These are phyloP conservation scores for Fusarium heterosporum DNA, from an alignment of 2,329 filamentous ascomycete species.

Conservation along the genomic window DNA sequence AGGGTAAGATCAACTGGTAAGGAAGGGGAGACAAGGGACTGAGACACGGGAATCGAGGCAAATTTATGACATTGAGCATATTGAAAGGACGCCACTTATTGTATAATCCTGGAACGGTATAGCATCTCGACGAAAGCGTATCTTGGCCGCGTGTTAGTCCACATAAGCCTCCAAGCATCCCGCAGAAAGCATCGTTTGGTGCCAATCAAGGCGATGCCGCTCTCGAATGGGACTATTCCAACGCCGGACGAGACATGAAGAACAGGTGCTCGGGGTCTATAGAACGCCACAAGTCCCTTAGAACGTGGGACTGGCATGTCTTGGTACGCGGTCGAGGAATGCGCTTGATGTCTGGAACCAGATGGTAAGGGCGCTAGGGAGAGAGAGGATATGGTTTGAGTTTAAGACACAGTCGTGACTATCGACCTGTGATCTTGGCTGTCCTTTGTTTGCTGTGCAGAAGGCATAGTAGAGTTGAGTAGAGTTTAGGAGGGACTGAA, in stretches of 20 bases:
- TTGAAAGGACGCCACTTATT: constrained; percentile 17
- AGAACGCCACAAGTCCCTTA: constrained; percentile 24
- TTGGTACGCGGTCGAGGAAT: constrained; percentile 31
- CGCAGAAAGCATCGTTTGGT: constrained; percentile 34
- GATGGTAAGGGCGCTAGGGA: constrained; percentile 10
- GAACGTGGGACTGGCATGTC: constrained; percentile 40
- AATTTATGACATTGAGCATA: constrained; percentile 33
- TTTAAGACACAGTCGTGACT: constrained; percentile 13
- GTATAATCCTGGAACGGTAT: constrained; percentile 12
- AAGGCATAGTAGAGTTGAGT: neutral
- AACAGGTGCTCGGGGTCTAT: constrained; percentile 1
- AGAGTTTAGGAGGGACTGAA: neutral
- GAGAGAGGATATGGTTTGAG: neutral
- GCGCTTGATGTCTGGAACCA: constrained; percentile 33
- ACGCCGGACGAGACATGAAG: constrained; percentile 22
- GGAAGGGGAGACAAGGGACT: constrained; percentile 10
- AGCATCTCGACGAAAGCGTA: constrained; percentile 31
- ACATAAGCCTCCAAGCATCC: constrained; percentile 13
- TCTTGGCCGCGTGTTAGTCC: constrained; percentile 10
- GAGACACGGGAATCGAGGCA: constrained; percentile 23
- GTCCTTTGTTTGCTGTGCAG: neutral
- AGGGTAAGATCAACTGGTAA: constrained; percentile 18
- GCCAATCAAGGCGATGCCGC: constrained; percentile 10
- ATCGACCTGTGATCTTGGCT: neutral
- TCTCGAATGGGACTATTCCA: constrained; percentile 19